phyloP scores from a whole-genome alignment of 768 basidiomycete genomes.

The Kwoniella heveanensis region DNA sequence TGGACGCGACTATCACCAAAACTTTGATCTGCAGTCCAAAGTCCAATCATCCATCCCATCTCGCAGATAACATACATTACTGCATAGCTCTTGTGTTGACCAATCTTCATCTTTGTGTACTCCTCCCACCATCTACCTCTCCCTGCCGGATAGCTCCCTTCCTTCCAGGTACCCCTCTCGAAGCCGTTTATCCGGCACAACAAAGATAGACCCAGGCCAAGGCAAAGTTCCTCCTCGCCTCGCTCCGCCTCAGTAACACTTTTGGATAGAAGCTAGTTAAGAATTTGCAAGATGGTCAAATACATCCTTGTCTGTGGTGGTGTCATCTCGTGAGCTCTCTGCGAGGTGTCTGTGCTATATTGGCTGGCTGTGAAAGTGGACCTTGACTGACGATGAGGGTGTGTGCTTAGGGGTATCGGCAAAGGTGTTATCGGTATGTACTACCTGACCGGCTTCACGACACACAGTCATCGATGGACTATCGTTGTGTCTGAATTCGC shows the following conservation, averaged over 20 bases:
- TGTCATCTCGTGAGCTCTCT: constrained; percentile 67
- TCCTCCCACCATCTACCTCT: too few relatives aligned
- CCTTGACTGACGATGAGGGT: background rate
- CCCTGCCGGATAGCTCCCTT: too few relatives aligned
- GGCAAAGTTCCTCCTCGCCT: too few relatives aligned
- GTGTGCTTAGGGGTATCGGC: constrained; percentile 73
- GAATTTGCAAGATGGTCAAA: constrained; percentile 73
- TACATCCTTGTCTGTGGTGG: constrained; percentile 96
- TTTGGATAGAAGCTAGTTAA: background rate
- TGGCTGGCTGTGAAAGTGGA: background rate
- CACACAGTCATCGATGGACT: too few relatives aligned
- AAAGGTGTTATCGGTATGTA: constrained; percentile 96
- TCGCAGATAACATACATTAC: background rate
- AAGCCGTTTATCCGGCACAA: too few relatives aligned
- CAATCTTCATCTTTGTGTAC: too few relatives aligned
- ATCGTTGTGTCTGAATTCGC: too few relatives aligned
- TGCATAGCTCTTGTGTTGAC: too few relatives aligned
- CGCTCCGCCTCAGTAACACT: background rate
- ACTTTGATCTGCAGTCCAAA: background rate
- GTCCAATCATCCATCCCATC: background rate
- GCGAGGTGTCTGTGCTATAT: too few relatives aligned
- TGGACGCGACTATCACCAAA: constrained; percentile 3
- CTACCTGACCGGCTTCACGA: background rate
- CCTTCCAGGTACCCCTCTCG: too few relatives aligned
- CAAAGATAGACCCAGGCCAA: too few relatives aligned